Evolutionary conservation across 2,329 filamentous ascomycete genomes (phyloP).

Genomic region (Fusarium cyanostomum): DNA sequence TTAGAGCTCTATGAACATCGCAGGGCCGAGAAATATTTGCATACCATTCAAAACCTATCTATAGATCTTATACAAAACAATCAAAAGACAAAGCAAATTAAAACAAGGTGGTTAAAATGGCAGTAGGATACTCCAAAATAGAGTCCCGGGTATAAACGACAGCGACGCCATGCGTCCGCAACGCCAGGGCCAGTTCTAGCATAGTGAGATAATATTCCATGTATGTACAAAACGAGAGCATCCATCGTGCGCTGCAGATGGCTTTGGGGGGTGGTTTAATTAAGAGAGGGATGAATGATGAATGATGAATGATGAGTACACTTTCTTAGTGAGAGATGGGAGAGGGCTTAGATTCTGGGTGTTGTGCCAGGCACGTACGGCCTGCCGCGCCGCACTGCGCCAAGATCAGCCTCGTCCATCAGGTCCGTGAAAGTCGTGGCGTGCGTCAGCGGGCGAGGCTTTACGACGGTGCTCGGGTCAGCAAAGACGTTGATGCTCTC

Average conservation of each 20-base stretch:
- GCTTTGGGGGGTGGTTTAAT: not conserved
- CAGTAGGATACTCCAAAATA: constrained; percentile 5
- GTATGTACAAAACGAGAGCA: constrained; percentile 18
- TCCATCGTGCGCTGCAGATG: constrained; percentile 31
- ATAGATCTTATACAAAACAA: constrained; percentile 13
- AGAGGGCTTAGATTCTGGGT: constrained; percentile 42
- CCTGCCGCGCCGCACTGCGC: constrained; percentile 53
- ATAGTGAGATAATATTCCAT: constrained; percentile 9
- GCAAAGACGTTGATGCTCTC: constrained; percentile 65
- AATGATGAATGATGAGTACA: not conserved
- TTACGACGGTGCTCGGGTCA: constrained; percentile 55
- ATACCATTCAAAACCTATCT: constrained; percentile 35
- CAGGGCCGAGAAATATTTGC: constrained; percentile 31
- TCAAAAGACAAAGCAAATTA: constrained; percentile 9
- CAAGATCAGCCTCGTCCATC: constrained; percentile 59
- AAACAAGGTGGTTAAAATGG: constrained; percentile 10
- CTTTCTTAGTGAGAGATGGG: not conserved
- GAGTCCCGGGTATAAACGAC: constrained; percentile 40
- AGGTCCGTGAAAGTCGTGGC: constrained; percentile 64
- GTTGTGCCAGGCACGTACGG: constrained; percentile 54
- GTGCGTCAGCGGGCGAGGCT: constrained; percentile 42
- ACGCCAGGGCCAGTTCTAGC: constrained; percentile 28
- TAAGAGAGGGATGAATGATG: constrained; percentile 7
- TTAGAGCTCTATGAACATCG: not conserved
- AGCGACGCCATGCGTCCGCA: constrained; percentile 27